Percentiles rank a stretch among this genome's conserved stretches.
phyloP scores from a whole-genome alignment of 1,284 basidiomycete species.

The Fereydounia khargensis region DNA sequence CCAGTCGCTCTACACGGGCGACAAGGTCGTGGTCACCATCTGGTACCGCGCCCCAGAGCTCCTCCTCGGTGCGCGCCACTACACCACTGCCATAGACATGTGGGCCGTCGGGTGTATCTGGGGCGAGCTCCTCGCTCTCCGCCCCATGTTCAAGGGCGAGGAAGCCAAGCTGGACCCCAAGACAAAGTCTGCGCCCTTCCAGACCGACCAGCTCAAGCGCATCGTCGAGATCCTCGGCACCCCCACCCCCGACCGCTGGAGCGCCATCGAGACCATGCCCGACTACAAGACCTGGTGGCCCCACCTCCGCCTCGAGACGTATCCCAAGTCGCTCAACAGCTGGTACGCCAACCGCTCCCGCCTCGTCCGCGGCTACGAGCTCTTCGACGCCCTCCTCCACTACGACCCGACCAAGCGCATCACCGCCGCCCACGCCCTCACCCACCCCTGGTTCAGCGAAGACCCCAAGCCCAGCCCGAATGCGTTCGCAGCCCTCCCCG shows the following conservation, averaged over 20 bases:
- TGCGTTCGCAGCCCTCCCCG: slow-evolving; percentile 54
- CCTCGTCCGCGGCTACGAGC: slow-evolving; percentile 34
- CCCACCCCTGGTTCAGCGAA: slow-evolving; percentile 66
- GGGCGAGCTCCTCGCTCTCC: slow-evolving; percentile 85
- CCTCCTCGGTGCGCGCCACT: slow-evolving; percentile 90
- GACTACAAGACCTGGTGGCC: slow-evolving; percentile 69
- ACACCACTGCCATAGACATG: slow-evolving; percentile 94
- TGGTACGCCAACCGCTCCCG: slow-evolving; percentile 75
- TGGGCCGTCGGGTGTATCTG: slow-evolving; percentile 98
- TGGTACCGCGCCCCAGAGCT: slow-evolving; percentile 98
- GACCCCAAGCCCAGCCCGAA: slow-evolving; percentile 56
- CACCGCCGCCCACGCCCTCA: slow-evolving; percentile 75
- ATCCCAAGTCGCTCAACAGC: slow-evolving; percentile 67
- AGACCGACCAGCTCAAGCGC: slow-evolving; percentile 79
- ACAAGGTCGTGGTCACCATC: slow-evolving; percentile 98
- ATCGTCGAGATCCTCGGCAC: slow-evolving; percentile 93
- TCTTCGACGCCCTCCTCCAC: slow-evolving; percentile 55
- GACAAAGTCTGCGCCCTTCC: slow-evolving; percentile 50
- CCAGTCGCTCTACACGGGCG: slow-evolving; percentile 72
- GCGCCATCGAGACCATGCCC: slow-evolving; percentile 76
- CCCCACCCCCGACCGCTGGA: slow-evolving; percentile 82
- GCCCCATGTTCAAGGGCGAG: slow-evolving; percentile 98
- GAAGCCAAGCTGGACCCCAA: slow-evolving; percentile 83
- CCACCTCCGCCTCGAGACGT: slow-evolving; percentile 52
- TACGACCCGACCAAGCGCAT: slow-evolving; percentile 87